Evolutionary conservation across 208 protist species (phyloP).

Genomic region (Tritrichomonas foetus): DNA sequence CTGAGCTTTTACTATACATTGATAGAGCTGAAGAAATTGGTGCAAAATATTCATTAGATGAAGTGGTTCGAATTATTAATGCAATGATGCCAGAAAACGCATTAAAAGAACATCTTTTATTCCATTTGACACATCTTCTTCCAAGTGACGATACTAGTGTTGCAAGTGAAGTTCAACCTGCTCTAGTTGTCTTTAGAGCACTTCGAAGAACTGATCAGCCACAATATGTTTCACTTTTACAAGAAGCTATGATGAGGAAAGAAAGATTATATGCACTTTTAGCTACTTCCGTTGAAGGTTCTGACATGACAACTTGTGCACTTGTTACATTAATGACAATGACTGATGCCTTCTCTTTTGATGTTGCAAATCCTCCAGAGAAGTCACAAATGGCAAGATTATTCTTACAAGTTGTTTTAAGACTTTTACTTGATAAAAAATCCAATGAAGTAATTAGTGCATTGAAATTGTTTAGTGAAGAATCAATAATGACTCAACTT

Average conservation of each 20-base stretch:
- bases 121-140: not conserved
- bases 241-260: not conserved
- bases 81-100: not conserved
- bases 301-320: not conserved
- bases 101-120: slow-evolving; percentile 3
- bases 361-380: not conserved
- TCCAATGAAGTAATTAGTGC: not conserved
- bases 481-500: not conserved
- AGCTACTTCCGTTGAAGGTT: not conserved
- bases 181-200: not conserved
- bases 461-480: not conserved
- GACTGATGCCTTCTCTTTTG: not conserved
- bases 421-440: not conserved
- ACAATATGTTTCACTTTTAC: not conserved
- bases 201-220: not conserved
- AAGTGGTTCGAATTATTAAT: not conserved
- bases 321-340: not conserved
- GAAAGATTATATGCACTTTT: not conserved
- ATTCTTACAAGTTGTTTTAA: not conserved
- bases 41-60: not conserved
- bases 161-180: not conserved
- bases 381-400: not conserved
- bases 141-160: not conserved
- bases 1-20: not conserved
- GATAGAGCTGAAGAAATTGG: not conserved